Base-by-base conservation (phyloP, 345 rosid species). In the Punica granatum region DNA sequence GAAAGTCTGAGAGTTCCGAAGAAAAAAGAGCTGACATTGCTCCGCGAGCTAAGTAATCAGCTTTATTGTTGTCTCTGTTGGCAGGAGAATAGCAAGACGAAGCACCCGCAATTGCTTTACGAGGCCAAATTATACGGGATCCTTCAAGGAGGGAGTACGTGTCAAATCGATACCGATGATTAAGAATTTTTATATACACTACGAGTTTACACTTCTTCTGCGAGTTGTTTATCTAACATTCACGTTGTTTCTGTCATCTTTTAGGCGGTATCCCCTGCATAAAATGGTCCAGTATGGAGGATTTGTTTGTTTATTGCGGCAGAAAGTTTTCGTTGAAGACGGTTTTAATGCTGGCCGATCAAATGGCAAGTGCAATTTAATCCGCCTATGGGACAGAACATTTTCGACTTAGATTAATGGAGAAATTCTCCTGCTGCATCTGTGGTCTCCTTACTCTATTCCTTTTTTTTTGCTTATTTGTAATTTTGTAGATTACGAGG, bases 101-200 rank as follows among this genome's bases (percentile, higher is more conserved):
- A 84, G 79, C 90, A 88, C 70, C 95, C 95, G 53, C 97, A 90
- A 73, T 90, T 90, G 73, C 92, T 83, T 21, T 88, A 86, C 72
- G 97, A 90, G 67, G 88, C 95, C 18, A 91, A 87, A 78, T 70
- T 91, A 74, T 91, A 91, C 74, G 81, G 79, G 90, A 85, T 85
- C 75, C 97, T 90, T 74, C 96, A 90, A 71, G 97, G 97, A 75
- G 97, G 92, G 69, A 88, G 97, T 91, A 76, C n/a, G n/a, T n/a
- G n/a, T n/a, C n/a, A n/a, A n/a, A n/a, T n/a, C n/a, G n/a, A n/a
- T n/a, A n/a, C n/a, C n/a, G n/a, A n/a, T n/a, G n/a, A n/a, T n/a
- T n/a, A n/a, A n/a, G n/a, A n/a, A n/a, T n/a, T n/a, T n/a, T n/a
- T n/a, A n/a, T n/a, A n/a, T n/a, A n/a, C n/a, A n/a, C n/a, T n/a